Base-by-base conservation (phyloP, 73 alveolate genomes). In the Blepharisma japonicum region DNA sequence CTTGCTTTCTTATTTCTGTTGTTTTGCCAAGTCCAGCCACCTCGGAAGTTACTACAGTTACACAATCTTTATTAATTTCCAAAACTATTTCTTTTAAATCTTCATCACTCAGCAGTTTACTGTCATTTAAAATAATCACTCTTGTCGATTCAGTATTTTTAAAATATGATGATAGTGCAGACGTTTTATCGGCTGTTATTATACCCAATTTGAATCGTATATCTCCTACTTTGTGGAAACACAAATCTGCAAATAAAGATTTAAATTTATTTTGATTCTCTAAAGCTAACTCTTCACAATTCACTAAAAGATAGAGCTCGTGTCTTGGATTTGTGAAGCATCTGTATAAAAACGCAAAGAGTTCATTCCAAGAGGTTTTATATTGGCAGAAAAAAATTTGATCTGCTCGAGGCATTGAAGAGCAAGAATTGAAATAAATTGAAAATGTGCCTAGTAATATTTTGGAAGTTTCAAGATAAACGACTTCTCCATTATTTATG, bases 351-450 rank as follows among this genome's bases (percentile, higher is more conserved):
- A 61, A 61, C 3, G 23, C 18, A n/a, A 14, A 14, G 47, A 61
- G 14, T 5, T 61, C 74, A 14, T 25, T 39, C 74, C 74, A 61
- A 2, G 11, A 18, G 18, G 74, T 61, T 8, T n/a, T 14, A 61
- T 20, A 61, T 14, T 61, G 39, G 47, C 74, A 61, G 47, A 61
- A 61, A 61, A 61, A 25, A 2, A 61, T 39, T 61, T 18, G 46
- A n/a, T 61, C 74, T 8, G 49, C 74, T 61, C 47, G 74, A 61
- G 74, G 74, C 11, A 61, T 14, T 25, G 14, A 14, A 8, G n/a
- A 14, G 14, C 47, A 14, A 9, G 38, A 20, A 61, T 61, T 61
- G 2, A 9, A 61, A 61, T 61, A 61, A 61, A 61, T 48, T 20
- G 74, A 14, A 8, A 61, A 20, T 14, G 5, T 25, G 2, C 74